These are phyloP conservation scores for Tuber aestivum DNA, from an alignment of 495 filamentous ascomycete species.

Conservation along the genomic window DNA sequence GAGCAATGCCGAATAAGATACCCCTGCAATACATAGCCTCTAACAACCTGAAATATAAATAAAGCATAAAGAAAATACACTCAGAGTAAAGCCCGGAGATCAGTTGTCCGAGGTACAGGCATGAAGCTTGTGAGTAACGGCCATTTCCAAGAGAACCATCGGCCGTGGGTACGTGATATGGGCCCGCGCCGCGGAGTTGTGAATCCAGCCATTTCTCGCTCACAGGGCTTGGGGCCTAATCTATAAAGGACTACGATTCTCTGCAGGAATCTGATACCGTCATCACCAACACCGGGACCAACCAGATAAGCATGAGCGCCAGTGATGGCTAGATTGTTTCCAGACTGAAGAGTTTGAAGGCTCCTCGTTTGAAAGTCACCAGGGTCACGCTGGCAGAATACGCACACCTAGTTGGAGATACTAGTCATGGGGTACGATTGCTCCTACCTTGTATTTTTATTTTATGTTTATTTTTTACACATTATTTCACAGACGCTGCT, in stretches of 20 bases:
- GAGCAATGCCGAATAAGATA: no score
- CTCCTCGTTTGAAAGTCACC: constrained; percentile 67
- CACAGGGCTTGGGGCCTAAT: not conserved
- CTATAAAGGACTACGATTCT: constrained; percentile 4
- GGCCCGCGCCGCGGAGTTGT: constrained; percentile 1
- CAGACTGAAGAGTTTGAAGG: constrained; percentile 64
- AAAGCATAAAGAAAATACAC: no score
- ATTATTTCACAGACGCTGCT: not conserved
- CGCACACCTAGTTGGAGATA: constrained; percentile 65
- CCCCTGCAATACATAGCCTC: no score
- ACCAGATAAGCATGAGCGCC: constrained; percentile 69
- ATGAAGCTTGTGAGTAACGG: no score
- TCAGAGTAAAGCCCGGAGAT: no score
- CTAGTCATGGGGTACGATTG: constrained; percentile 56
- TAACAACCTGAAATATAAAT: no score
- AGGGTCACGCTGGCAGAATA: constrained; percentile 90
- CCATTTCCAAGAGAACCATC: no score
- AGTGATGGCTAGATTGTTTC: constrained; percentile 65
- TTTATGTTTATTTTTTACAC: constrained; percentile 22
- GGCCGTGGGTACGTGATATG: constrained; percentile 28
- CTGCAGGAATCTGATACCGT: constrained; percentile 58
- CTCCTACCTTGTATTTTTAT: constrained; percentile 27
- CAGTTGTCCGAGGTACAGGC: no score
- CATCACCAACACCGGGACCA: constrained; percentile 77
- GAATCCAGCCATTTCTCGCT: constrained; percentile 10